Conservation (phyloP, 176 grass and related monocot species). For the Alloteropsis semialata region DNA sequence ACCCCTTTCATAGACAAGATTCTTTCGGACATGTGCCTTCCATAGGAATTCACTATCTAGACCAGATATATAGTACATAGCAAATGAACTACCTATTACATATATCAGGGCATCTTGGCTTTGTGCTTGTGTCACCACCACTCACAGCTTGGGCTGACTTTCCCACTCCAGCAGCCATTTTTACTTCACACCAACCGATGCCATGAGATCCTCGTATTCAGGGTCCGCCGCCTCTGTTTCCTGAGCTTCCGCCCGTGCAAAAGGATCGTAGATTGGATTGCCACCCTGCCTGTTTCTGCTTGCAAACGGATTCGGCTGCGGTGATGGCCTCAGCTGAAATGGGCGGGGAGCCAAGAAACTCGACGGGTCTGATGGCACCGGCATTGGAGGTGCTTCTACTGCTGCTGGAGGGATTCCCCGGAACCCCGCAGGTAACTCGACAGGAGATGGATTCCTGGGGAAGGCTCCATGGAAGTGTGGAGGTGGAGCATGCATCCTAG, state of each 20-base stretch:
- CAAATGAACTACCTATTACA: neutral
- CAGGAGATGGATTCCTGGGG: conserved; percentile 27
- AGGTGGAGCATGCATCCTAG: conserved; percentile 32
- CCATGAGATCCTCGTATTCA: conserved; percentile 73
- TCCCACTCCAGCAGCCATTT: neutral
- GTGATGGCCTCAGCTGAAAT: conserved; percentile 35
- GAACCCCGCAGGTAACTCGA: conserved; percentile 29
- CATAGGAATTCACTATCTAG: neutral
- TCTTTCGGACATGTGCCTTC: neutral
- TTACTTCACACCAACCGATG: conserved; percentile 69
- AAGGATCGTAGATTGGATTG: conserved; percentile 64
- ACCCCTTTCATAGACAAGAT: no score
- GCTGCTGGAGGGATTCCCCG: conserved; percentile 30
- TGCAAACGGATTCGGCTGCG: conserved; percentile 30
- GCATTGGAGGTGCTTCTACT: conserved; percentile 24
- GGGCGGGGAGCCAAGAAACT: conserved; percentile 18
- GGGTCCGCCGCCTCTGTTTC: conserved; percentile 50
- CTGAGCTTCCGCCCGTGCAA: conserved; percentile 42
- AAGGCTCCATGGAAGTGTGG: conserved; percentile 36
- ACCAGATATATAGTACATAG: neutral
- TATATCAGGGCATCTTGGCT: neutral
- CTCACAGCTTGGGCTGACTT: neutral
- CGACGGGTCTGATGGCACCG: conserved; percentile 15
- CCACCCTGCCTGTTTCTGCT: conserved; percentile 27
- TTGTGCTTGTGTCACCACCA: neutral